Percentiles rank a stretch among this genome's conserved stretches.
Evolutionary conservation across 116 monocot species (phyloP).

Genomic region (Dioscorea cayenensis): DNA sequence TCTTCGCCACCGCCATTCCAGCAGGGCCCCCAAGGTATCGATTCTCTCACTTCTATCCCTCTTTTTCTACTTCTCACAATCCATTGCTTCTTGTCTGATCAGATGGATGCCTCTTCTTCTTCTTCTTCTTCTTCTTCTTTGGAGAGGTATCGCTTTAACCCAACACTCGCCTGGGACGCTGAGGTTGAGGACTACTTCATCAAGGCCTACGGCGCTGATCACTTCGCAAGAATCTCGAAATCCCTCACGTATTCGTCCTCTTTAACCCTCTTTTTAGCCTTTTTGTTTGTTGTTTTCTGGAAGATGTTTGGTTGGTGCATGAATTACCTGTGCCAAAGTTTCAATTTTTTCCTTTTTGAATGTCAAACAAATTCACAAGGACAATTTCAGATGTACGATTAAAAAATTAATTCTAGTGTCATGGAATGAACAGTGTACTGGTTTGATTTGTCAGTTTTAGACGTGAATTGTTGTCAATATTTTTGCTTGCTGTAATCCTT

Average conservation of each 20-base stretch:
- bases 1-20: too few species aligned
- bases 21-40: too few species aligned
- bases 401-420: neutral
- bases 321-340: neutral
- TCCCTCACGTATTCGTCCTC: constrained; percentile 56
- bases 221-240: constrained; percentile 77
- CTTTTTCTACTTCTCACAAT: too few species aligned
- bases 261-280: neutral
- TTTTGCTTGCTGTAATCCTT: neutral
- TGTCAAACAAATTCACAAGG: neutral
- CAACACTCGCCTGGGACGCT: constrained; percentile 72
- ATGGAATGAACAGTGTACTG: too few species aligned
- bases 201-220: constrained; percentile 78
- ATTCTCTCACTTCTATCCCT: too few species aligned
- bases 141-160: constrained; percentile 63
- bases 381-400: neutral
- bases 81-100: too few species aligned
- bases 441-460: too few species aligned
- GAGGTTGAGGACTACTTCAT: constrained; percentile 84
- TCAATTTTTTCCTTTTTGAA: neutral
- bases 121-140: constrained; percentile 14
- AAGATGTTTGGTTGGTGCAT: neutral
- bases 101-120: too few species aligned
- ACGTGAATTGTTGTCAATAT: too few species aligned
- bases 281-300: neutral